phyloP scores from a whole-genome alignment of 2,329 filamentous ascomycete genomes.

The Chaetomium globosum region DNA sequence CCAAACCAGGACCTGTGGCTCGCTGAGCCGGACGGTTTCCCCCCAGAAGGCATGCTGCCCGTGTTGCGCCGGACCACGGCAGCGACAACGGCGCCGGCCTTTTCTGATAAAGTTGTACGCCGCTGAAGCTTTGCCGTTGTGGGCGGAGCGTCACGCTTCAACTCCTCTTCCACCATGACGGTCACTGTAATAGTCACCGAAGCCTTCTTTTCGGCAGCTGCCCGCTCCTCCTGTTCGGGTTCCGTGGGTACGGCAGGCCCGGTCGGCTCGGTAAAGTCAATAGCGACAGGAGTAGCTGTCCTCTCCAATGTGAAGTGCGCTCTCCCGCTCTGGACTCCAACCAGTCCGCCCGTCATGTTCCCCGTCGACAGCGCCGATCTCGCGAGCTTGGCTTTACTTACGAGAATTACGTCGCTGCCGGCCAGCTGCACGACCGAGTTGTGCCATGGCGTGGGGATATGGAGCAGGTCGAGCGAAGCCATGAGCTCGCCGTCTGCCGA shows the following conservation, averaged over 20 bases:
- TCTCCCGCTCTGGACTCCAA: not conserved
- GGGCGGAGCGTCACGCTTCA: not conserved
- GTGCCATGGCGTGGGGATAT: constrained; percentile 33
- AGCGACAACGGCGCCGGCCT: constrained; percentile 16
- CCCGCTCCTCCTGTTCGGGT: not conserved
- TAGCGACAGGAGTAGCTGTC: not conserved
- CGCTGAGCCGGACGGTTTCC: not conserved
- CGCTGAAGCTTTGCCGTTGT: not conserved
- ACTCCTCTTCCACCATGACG: not conserved
- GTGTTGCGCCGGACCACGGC: constrained; percentile 22
- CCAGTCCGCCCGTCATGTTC: constrained; percentile 22
- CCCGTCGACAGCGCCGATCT: constrained; percentile 25
- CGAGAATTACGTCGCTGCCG: constrained; percentile 25
- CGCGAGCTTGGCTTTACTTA: constrained; percentile 31
- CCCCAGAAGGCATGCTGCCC: not conserved
- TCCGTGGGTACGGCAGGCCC: not conserved
- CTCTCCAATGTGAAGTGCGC: constrained; percentile 22
- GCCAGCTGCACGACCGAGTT: constrained; percentile 29
- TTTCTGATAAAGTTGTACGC: constrained; percentile 16
- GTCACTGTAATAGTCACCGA: not conserved
- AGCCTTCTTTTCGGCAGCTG: not conserved
- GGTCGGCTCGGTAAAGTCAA: not conserved
- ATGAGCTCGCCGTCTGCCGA: constrained; percentile 27
- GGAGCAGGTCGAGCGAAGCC: constrained; percentile 30
- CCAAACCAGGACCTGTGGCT: constrained; percentile 16